Conservation (phyloP, 495 filamentous ascomycete species). For the Penicillium egyptiacum region DNA sequence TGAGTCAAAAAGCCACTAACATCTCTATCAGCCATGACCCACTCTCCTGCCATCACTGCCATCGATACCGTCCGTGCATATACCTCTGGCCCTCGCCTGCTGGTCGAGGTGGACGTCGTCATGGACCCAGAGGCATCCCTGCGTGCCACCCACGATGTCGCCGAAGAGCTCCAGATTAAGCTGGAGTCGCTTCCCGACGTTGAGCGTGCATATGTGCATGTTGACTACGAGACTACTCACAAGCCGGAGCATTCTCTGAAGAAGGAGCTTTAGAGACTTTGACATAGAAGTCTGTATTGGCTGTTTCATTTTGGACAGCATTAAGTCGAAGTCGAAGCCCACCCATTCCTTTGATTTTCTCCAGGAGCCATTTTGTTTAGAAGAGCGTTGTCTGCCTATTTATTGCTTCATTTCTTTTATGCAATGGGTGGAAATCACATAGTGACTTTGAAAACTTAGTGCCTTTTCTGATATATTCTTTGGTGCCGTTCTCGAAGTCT, state of each 20-base stretch:
- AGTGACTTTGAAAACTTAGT: too few species aligned
- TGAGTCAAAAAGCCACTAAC: not conserved
- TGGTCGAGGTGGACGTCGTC: slow-evolving; percentile 88
- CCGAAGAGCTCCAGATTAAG: slow-evolving; percentile 92
- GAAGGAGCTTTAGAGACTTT: slow-evolving; percentile 52
- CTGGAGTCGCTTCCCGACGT: slow-evolving; percentile 89
- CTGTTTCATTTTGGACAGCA: not conserved
- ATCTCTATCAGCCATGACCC: slow-evolving; percentile 67
- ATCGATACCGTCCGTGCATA: slow-evolving; percentile 96
- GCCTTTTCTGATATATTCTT: too few species aligned
- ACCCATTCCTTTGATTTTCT: not conserved
- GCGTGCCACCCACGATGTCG: slow-evolving; percentile 84
- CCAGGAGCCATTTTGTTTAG: not conserved
- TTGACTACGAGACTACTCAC: slow-evolving; percentile 97
- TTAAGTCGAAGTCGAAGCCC: not conserved
- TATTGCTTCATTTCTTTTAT: too few species aligned
- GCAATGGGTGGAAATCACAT: too few species aligned
- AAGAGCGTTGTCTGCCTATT: too few species aligned
- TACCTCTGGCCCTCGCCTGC: slow-evolving; percentile 83
- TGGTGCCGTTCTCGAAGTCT: too few species aligned
- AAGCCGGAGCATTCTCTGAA: slow-evolving; percentile 77
- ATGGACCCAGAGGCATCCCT: slow-evolving; percentile 72
- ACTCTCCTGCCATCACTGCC: slow-evolving; percentile 72
- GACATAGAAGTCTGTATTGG: not conserved
- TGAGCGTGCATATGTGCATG: slow-evolving; percentile 94